Base-by-base conservation (phyloP, 805 yeast genomes). In the Schwanniomyces yamadae region DNA sequence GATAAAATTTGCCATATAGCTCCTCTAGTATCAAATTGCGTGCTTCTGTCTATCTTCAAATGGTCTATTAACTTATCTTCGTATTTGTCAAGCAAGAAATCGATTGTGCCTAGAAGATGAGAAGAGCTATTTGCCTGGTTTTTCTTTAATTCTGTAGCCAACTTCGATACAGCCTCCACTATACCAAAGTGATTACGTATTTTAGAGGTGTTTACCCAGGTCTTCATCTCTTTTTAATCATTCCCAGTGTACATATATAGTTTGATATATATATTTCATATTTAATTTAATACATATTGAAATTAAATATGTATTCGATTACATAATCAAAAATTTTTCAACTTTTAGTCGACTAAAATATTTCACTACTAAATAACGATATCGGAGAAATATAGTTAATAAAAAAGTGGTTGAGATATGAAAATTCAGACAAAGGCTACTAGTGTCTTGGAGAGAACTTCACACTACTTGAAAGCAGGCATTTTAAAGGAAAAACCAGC, bases 401-500 rank as follows among this genome's bases (percentile, higher is more conserved):
- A n/a, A n/a, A n/a, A n/a, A n/a, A n/a, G n/a, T n/a, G n/a, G n/a
- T n/a, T n/a, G n/a, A 19, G 42, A 43, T 34, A 87, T 81, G 74
- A 77, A 83, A 44, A 85, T 82, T 52, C 83, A 80, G 47, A 57
- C 57, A 13, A 71, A 77, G 40, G 95, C 96, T 20, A 75, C 81
- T 20, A 77, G 77, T 44, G 84, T 90, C 3, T 74, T 90, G 30
- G 84, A 84, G 59, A 77, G 89, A 52, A 85, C 96, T 0, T 82
- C 96, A 2, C 81, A 83, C 40, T 80, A 80, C 49, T 63, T 91
- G 44, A 71, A 71, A 49, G 74, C 85, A 0, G 91, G 95, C 1
- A 66, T 82, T n/a, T 70, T 88, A 31, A 69, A 61, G 21, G 62
- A 73, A 21, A 82, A 84, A 52, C 99, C 99, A 2, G 82, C 82